These are phyloP conservation scores for Trypethelium eluteriae DNA, from an alignment of 495 filamentous ascomycete genomes.

Conservation along the genomic window DNA sequence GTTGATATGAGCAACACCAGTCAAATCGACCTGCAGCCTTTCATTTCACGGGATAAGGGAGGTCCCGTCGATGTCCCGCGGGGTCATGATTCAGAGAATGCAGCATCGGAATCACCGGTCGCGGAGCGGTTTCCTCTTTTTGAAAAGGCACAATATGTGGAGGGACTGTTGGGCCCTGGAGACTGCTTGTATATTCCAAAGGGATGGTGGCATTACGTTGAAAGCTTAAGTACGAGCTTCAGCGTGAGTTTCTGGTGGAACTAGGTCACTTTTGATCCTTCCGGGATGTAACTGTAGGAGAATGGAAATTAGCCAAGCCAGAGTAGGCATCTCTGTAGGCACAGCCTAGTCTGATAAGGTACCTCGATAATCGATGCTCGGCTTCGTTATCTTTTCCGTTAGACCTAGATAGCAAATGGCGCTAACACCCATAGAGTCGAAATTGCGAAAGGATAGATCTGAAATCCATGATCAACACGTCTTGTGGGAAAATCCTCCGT, in stretches of 20 bases:
- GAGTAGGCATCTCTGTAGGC: no score
- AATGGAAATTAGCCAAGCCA: no score
- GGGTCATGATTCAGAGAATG: slow-evolving; percentile 18
- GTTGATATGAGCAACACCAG: slow-evolving; percentile 95
- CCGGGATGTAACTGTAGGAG: no score
- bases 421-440: no score
- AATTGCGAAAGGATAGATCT: no score
- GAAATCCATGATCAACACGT: no score
- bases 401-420: no score
- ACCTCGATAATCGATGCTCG: no score
- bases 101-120: slow-evolving; percentile 20
- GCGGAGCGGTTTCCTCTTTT: slow-evolving; percentile 51
- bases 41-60: background rate
- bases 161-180: slow-evolving; percentile 70
- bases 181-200: slow-evolving; percentile 86
- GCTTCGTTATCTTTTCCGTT: no score
- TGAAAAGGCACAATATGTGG: slow-evolving; percentile 56
- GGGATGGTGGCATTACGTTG: slow-evolving; percentile 99
- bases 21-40: slow-evolving; percentile 51
- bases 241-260: slow-evolving; percentile 99
- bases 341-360: no score
- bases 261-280: slow-evolving; percentile 26
- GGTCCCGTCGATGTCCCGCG: slow-evolving; percentile 10
- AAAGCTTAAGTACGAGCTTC: slow-evolving; percentile 74
- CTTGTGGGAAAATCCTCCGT: no score